These are phyloP conservation scores for Grosmannia clavigera DNA, from an alignment of 2,329 filamentous ascomycete genomes.

Conservation along the genomic window DNA sequence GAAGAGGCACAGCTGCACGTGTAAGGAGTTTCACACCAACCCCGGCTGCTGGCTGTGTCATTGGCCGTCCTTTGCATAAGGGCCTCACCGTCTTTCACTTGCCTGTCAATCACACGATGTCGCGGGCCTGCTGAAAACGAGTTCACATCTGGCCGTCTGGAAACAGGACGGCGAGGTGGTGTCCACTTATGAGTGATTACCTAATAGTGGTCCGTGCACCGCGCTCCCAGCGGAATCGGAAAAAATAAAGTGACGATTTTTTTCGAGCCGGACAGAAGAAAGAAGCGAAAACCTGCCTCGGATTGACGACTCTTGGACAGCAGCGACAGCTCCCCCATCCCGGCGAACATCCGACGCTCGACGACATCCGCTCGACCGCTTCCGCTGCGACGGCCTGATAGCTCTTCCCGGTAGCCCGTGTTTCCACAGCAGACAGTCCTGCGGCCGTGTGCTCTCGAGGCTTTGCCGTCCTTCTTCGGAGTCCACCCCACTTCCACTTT, in stretches of 20 bases:
- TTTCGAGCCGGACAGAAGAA: not conserved
- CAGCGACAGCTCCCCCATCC: not conserved
- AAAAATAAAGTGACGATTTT: not conserved
- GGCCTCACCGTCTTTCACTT: not conserved
- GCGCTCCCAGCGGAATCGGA: not conserved
- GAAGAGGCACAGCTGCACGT: not conserved
- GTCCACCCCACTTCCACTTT: not conserved
- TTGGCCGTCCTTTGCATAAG: not conserved
- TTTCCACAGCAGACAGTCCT: not conserved
- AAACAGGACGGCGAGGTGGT: no score
- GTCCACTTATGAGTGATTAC: not conserved
- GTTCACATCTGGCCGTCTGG: no score
- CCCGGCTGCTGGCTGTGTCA: not conserved
- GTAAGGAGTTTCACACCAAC: not conserved
- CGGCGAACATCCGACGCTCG: not conserved
- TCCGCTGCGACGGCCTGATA: not conserved
- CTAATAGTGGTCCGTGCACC: not conserved
- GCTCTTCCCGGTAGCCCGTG: not conserved
- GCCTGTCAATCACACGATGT: not conserved
- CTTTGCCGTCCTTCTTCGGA: not conserved
- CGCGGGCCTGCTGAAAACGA: no score
- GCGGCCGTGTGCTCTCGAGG: not conserved
- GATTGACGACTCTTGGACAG: not conserved
- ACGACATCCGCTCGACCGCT: not conserved
- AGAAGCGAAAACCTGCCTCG: not conserved